These are phyloP conservation scores for Mucor piriformis DNA, from an alignment of 371 early-diverging fungal species.

Conservation along the genomic window DNA sequence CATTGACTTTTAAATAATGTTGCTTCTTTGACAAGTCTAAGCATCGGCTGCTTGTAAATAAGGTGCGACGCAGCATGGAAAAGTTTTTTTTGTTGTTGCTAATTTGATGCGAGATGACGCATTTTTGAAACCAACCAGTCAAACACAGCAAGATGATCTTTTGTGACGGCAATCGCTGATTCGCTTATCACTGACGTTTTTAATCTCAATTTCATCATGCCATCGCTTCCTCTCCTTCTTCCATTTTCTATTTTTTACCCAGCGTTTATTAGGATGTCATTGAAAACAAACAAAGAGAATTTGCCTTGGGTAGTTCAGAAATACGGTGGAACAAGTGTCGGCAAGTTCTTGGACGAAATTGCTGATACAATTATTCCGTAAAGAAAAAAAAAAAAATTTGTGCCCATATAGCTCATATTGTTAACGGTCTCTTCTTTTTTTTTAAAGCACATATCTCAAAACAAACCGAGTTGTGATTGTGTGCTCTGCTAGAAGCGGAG, in stretches of 20 bases:
- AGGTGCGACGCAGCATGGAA: neutral
- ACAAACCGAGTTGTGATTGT: constrained; percentile 74
- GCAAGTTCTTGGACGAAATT: constrained; percentile 73
- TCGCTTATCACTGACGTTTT: constrained; percentile 12
- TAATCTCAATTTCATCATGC: constrained; percentile 9
- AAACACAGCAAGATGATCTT: constrained; percentile 20
- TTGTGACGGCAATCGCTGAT: constrained; percentile 23
- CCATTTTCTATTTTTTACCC: constrained; percentile 2
- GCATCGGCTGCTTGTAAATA: neutral
- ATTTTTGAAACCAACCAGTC: constrained; percentile 11
- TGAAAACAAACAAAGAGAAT: constrained; percentile 23
- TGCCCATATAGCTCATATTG: neutral
- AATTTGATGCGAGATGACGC: constrained; percentile 15
- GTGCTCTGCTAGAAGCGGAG: constrained; percentile 83
- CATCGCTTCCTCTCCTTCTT: constrained; percentile 1
- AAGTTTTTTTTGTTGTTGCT: neutral
- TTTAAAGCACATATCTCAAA: constrained; percentile 37
- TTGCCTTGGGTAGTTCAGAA: constrained; percentile 80
- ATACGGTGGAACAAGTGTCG: constrained; percentile 90
- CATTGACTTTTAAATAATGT: constrained; percentile 18
- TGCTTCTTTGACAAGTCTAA: constrained; percentile 10
- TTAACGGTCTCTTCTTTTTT: neutral
- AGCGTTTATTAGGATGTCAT: constrained; percentile 14
- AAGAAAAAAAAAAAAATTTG: constrained; percentile 7
- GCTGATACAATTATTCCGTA: constrained; percentile 63